Evolutionary conservation across 2,329 filamentous ascomycete genomes (phyloP), one percentile per base, ranked within the genome.

Genomic region (Ophiocordyceps unilateralis): DNA sequence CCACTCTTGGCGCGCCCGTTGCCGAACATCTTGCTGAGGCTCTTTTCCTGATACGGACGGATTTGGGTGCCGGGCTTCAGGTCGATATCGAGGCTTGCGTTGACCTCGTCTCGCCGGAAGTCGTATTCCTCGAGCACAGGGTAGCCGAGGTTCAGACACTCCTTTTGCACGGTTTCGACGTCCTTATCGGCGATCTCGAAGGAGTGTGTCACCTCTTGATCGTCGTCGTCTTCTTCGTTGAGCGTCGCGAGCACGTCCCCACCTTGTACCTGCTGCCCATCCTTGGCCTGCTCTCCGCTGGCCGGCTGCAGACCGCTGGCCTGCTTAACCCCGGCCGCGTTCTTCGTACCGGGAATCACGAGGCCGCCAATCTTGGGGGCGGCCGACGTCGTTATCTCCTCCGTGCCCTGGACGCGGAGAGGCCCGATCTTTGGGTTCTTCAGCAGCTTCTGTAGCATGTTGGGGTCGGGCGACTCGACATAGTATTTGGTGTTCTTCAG

Each of bases 11-110:
- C 91, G 62, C 91, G 81, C 41, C 89, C 89, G 56, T 98, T 98
- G 56, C 91, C 89, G 58, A 98, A 98, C 91, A 98, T 98, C 62
- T 98, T 98, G 66, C 85, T 93, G 10, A 98, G 68, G 50, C 87
- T 93, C 65, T 95, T 93, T 61, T 98, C 91, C 58, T 98, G 91
- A 53, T 98, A 98, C 47, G 93, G 66, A 58, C 89, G 79, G 57
- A 96, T 96, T 55, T 89, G 83, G 0, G 88, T 89, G 44, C 81
- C 80, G 0, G 89, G 88, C 52, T 83, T 83, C 41, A 96, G 68
- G 58, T 96, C 89, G 51, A 98, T 98, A 45, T 96, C 87, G 30
- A 98, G 68, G 41, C 85, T 94, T 1, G 89, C 76, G 54, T 96
- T 98, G 51, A 78, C 73, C 47, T 83, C 76, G 58, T 98, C 91